Evolutionary conservation across 768 basidiomycete species (phyloP).

Genomic region (Terana coerulea): DNA sequence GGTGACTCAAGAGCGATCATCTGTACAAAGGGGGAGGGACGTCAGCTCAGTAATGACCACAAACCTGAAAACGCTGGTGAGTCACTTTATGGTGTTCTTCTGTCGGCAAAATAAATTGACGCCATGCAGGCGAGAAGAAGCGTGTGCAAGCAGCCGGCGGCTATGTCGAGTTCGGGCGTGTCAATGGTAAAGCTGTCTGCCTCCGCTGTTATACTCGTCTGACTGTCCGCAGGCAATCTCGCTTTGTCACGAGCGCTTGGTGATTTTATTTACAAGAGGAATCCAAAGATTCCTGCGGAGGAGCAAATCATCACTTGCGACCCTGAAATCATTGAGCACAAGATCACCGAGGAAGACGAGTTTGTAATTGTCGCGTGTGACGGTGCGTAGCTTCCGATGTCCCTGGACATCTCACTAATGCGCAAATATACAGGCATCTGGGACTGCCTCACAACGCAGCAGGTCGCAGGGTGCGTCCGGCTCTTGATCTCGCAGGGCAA

Average conservation of each 20-base stretch:
- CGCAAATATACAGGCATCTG: conserved; percentile 74
- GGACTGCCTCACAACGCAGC: conserved; percentile 94
- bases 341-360: conserved; percentile 86
- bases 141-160: conserved; percentile 91
- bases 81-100: conserved; percentile 30
- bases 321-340: conserved; percentile 84
- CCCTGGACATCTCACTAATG: conserved; percentile 1
- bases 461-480: conserved; percentile 86
- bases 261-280: conserved; percentile 99
- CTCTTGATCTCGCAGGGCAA: conserved; percentile 77
- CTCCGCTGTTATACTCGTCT: neutral
- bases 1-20: conserved; percentile 95
- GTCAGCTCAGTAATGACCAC: conserved; percentile 90
- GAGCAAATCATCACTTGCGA: conserved; percentile 93
- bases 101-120: conserved; percentile 9
- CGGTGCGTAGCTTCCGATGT: conserved; percentile 46
- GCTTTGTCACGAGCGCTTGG: conserved; percentile 93
- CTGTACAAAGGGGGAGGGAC: conserved; percentile 78
- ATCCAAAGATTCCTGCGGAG: conserved; percentile 74
- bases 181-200: conserved; percentile 64
- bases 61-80: conserved; percentile 86
- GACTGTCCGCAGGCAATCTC: conserved; percentile 68
- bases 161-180: conserved; percentile 93
- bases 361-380: conserved; percentile 97
- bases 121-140: conserved; percentile 63